Base-by-base conservation (phyloP, 2,329 filamentous ascomycete genomes). In the Ceratocystis alfenasii region DNA sequence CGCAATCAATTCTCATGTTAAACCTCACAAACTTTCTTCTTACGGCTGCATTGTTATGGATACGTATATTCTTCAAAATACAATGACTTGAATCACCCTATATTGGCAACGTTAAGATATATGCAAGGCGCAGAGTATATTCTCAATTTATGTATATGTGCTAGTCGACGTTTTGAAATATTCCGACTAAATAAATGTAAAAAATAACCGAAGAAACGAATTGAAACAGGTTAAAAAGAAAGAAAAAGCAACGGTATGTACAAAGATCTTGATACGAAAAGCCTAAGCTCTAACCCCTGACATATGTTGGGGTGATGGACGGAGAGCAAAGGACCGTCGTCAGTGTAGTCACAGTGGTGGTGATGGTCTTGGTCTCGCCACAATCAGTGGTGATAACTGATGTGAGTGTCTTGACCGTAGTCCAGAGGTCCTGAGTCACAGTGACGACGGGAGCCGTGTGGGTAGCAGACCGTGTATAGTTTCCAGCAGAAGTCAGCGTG, bases 401-500 rank as follows among this genome's bases (percentile, higher is more conserved):
- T 8, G 53, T 59, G 15, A 36, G 53, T 36, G 53, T 59, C 53
- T 59, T 33, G 28, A 59, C 12, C 12, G 53, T 59, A 12, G 28
- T 59, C 28, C 25, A 33, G 10, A 59, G 53, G 8, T 30, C 25
- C 53, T 33, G 3, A 3, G 53, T n/a, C 5, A 7, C 2, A 10
- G 53, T 59, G 8, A 17, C 3, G 36, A 48, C 7, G 41, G 22
- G 12, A 15, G n/a, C 12, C 17, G 50, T 45, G n/a, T 12, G 30
- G 22, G 22, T 22, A 61, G 36, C 45, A 41, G 15, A 22, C 15
- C 46, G 60, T 20, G 22, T 20, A n/a, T 30, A 44, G 55, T 62
- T 36, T 28, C 45, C 64, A 15, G 59, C 33, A 15, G 55, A 28
- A 36, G 53, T 65, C 5, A 55, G 55, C 28, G 53, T 59, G 17